These are phyloP conservation scores for Candida dubliniensis DNA, from an alignment of 1,139 yeast species.

Conservation along the genomic window DNA sequence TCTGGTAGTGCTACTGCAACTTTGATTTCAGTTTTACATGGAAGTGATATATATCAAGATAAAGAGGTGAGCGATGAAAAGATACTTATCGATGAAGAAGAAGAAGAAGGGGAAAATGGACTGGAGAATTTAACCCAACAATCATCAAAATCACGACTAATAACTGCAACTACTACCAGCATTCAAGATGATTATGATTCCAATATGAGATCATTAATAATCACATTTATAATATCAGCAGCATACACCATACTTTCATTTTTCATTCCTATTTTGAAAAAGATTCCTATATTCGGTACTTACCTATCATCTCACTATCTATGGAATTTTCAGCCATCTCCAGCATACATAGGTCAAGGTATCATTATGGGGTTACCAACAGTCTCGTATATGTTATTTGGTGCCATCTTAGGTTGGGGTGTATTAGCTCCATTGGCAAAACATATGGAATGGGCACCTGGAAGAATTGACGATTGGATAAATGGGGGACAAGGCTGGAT, in stretches of 20 bases:
- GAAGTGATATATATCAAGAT: constrained; percentile 56
- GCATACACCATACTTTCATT: constrained; percentile 69
- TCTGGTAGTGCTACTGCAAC: constrained; percentile 97
- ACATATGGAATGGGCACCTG: constrained; percentile 79
- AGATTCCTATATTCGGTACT: constrained; percentile 74
- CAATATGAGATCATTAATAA: constrained; percentile 56
- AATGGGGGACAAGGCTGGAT: constrained; percentile 97
- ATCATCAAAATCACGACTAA: constrained; percentile 8
- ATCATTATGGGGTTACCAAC: constrained; percentile 96
- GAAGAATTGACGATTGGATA: constrained; percentile 88
- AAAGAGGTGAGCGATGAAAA: constrained; percentile 10
- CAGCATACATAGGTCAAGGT: constrained; percentile 97
- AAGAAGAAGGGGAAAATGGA: not conserved
- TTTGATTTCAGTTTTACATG: constrained; percentile 81
- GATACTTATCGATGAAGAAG: constrained; percentile 1
- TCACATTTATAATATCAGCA: constrained; percentile 71
- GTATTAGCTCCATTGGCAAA: constrained; percentile 79
- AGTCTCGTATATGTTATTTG: constrained; percentile 86
- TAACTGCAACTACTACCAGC: not conserved
- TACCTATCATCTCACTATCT: constrained; percentile 63
- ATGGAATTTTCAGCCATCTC: constrained; percentile 93
- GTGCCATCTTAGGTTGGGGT: constrained; percentile 90
- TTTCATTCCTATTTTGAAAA: constrained; percentile 67
- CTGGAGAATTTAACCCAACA: constrained; percentile 4
- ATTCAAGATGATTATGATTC: constrained; percentile 35